Base-by-base conservation (phyloP, 2,329 filamentous ascomycete species). In the Aspergillus quadrilineatus region DNA sequence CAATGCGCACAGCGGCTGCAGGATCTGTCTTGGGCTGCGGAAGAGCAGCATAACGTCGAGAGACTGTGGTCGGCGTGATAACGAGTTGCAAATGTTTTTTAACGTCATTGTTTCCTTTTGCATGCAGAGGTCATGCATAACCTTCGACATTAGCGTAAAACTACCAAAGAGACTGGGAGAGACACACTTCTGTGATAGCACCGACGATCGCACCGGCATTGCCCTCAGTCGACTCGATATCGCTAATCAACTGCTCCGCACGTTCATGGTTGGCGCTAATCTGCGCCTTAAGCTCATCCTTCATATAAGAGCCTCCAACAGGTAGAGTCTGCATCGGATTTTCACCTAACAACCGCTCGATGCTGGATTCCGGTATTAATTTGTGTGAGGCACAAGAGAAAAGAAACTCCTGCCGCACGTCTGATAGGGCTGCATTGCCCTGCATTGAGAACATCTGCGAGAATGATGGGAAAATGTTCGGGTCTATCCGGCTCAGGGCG, bases 321-420 rank as follows among this genome's bases (percentile, higher is more conserved):
- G 91, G 89, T 48, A 92, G 78, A 37, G 86, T 89, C 62, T 90
- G 87, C 77, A 94, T 88, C 0, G 90, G 89, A 26, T 91, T 88
- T 65, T 96, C 92, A 4, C 91, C 92, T 2, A 97, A 77, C 8
- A 99, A 82, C 4, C 84, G 83, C 68, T 93, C 87, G 14, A 96
- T 89, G 49, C 88, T 89, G 34, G 85, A 81, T 61, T 92, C 86
- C 0, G 87, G 84, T 26, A 97, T 86, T n/a, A 99, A 79, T 0
- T 87, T 86, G 71, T 97, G 92, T 39, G 97, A 80, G 53, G 90
- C 90, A 69, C 94, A 99, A 0, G 93, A 87, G 61, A 95, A 94
- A 41, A 96, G 84, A 63, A 97, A 97, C 59, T 97, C 79, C 75
- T 89, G 89, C 28, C 87, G 83, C 29, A 90, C 90, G 58, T 86